These are phyloP conservation scores for Talaromyces trachyspermus DNA, from an alignment of 495 filamentous ascomycete genomes.

Conservation along the genomic window DNA sequence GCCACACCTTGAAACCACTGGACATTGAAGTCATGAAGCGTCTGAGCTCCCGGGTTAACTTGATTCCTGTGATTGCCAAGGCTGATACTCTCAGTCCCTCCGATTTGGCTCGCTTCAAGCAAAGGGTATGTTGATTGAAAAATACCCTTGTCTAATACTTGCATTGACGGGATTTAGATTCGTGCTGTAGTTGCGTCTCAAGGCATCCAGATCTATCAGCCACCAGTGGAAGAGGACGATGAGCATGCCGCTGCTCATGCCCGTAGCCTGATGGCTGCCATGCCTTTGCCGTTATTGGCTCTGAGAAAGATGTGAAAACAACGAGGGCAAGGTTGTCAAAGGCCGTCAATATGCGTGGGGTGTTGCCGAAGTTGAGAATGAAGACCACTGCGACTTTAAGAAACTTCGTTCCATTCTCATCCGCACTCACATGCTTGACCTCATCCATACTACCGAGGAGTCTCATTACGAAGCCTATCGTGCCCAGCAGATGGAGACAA, in stretches of 20 bases:
- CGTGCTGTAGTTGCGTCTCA: slow-evolving; percentile 93
- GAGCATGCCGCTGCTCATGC: slow-evolving; percentile 92
- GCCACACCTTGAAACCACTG: slow-evolving; percentile 95
- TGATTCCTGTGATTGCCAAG: slow-evolving; percentile 98
- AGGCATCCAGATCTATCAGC: slow-evolving; percentile 98
- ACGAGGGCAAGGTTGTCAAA: slow-evolving; percentile 92
- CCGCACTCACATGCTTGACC: slow-evolving; percentile 99
- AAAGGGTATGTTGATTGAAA: slow-evolving; percentile 55
- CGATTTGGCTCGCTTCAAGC: slow-evolving; percentile 88
- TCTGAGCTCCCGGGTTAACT: slow-evolving; percentile 90
- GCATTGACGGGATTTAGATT: slow-evolving; percentile 52
- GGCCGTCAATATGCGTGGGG: slow-evolving; percentile 99
- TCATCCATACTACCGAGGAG: slow-evolving; percentile 99
- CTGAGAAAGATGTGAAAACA: slow-evolving; percentile 98
- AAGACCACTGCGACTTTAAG: slow-evolving; percentile 99
- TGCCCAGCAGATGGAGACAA: slow-evolving; percentile 98
- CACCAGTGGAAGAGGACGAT: slow-evolving; percentile 95
- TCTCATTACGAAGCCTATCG: slow-evolving; percentile 98
- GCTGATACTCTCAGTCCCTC: slow-evolving; percentile 92
- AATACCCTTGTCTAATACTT: background rate
- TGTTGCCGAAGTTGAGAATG: slow-evolving; percentile 98
- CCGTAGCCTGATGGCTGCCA: slow-evolving; percentile 85
- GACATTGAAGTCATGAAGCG: slow-evolving; percentile 99
- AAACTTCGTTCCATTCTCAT: slow-evolving; percentile 98
- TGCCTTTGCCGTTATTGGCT: slow-evolving; percentile 99